Evolutionary conservation across 345 rosid genomes (phyloP), one percentile per base, ranked within the genome.

Genomic region (Citrus sp.): DNA sequence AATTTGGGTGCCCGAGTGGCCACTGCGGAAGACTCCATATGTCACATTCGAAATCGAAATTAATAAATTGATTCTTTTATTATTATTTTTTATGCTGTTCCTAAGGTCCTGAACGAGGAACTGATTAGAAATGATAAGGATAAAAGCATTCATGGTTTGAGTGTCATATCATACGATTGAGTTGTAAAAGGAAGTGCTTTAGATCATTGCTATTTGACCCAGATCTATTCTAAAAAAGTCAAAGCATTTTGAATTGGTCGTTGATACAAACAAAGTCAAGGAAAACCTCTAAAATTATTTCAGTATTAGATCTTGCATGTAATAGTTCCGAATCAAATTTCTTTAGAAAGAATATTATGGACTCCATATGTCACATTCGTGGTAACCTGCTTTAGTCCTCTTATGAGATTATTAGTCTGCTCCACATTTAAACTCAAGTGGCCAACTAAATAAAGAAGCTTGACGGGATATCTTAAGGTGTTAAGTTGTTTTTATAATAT

Each of bases 181-280:
- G 6, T 51, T 70, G 74, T 60, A 77, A 70, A 77, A 77, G 59
- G 46, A 80, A 80, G 28, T 67, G 65, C 12, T 34, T 61, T 22
- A 6, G 54, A 75, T 70, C 24, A 76, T 76, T 76, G 71, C 6
- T 80, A 75, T 76, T 75, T 80, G 75, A 75, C 62, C 34, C 25
- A 14, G 34, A 80, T 66, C 21, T 69, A 42, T 67, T 80, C 72
- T 62, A 61, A 62, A 67, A 76, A 34, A 51, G 30, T 62, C 24
- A 24, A 76, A 72, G 62, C 34, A 80, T 69, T 80, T 75, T 0
- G 12, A 80, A 49, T 80, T 75, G 19, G 67, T 80, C 37, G n/a
- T 79, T 79, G 68, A 66, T 69, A 79, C 54, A 28, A 34, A 79
- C 32, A 65, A 72, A 56, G 46, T 56, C 40, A 59, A 38, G 4